Base-by-base conservation (phyloP, 371 early-diverging fungal species). In the Funneliformis caledonium region DNA sequence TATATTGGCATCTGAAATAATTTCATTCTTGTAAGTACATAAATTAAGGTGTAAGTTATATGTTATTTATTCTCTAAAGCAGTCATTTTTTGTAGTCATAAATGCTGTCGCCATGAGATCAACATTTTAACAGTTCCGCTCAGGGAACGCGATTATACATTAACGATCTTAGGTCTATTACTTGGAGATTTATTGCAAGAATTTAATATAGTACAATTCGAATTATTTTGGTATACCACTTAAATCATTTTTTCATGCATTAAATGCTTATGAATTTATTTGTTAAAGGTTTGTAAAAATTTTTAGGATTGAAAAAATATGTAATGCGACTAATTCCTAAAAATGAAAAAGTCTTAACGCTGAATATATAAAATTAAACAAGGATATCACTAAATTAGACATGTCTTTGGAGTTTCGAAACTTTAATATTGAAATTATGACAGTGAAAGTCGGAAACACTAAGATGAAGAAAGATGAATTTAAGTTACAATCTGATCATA, bases 21-120 rank as follows among this genome's bases (percentile, higher is more conserved):
- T 75, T 60, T 75, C 75, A 6, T 75, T 75, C 75, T 75, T 75
- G 59, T 75, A 75, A 75, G 75, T 56, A 33, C n/a, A 31, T 75
- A 72, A 72, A 56, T 75, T 75, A 59, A 42, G 48, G 60, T 75
- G 60, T 75, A 33, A 7, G 75, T 60, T 72, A 48, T 47, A 48
- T 72, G 47, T 22, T 48, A 72, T 72, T 72, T 48, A 47, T 72
- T 45, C 37, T 37, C 37, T 31, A 69, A 69, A 42, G 22, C 22
- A 16, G 22, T 47, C 42, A 69, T 69, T 69, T 69, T 69, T 69
- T 69, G 37, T 11, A 69, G 69, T 33, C 69, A 69, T 69, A 69
- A 69, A 69, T 69, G 33, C 37, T 69, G 33, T 69, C 33, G 69
- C 33, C 33, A 33, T 69, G 33, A 69, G 69, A 69, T 69, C 19